Conservation (phyloP, 257 asterid species). For the Nicotiana otophora region DNA sequence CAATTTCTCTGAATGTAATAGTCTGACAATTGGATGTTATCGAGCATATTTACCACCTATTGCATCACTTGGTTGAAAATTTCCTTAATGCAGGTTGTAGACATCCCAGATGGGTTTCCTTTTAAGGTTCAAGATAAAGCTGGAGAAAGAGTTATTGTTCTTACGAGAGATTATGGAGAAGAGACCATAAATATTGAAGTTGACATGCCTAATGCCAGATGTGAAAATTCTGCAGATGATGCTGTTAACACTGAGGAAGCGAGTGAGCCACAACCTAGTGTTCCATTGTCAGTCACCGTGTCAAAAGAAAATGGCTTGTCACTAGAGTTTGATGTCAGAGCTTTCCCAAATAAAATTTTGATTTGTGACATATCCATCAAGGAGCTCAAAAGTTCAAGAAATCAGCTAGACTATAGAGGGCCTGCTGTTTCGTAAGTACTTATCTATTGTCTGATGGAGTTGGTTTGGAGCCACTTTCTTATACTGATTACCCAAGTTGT, state of each 20-base stretch:
- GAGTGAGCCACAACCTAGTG: constrained; percentile 9
- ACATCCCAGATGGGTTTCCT: constrained; percentile 49
- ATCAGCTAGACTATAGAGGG: neutral
- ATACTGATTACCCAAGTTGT: neutral
- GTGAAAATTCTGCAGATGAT: neutral
- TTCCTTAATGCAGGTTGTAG: constrained; percentile 34
- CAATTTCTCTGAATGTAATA: neutral
- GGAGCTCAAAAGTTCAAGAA: neutral
- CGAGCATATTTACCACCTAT: neutral
- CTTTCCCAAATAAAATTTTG: constrained; percentile 12
- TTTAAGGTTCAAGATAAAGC: constrained; percentile 49
- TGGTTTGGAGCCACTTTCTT: neutral
- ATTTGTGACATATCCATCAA: constrained; percentile 2
- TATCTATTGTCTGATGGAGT: neutral
- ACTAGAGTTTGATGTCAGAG: constrained; percentile 19
- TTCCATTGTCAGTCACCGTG: constrained; percentile 3
- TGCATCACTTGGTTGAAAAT: neutral
- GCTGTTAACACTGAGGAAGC: neutral
- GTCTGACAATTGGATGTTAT: neutral
- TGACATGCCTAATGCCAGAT: constrained; percentile 44
- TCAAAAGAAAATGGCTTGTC: constrained; percentile 16
- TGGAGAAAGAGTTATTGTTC: constrained; percentile 48
- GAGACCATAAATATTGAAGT: constrained; percentile 47
- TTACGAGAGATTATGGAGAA: constrained; percentile 41
- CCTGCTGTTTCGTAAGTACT: constrained; percentile 8